Percentiles rank a stretch among this genome's conserved stretches.
Evolutionary conservation across 495 filamentous ascomycete genomes (phyloP).

Genomic region (Podospora comata): DNA sequence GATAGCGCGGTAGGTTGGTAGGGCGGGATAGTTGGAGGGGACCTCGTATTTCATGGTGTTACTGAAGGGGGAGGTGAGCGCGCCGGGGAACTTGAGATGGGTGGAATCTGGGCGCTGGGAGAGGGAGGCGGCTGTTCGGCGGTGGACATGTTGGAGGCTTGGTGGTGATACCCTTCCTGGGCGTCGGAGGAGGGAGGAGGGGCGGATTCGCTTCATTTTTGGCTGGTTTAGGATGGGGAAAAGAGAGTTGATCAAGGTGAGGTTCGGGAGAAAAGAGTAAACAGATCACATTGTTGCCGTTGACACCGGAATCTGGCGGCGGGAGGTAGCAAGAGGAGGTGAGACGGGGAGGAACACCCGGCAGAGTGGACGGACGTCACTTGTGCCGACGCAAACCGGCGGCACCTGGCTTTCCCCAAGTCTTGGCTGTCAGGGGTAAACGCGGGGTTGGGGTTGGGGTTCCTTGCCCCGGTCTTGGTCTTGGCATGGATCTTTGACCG

Average conservation of each 20-base stretch:
- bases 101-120: conserved; percentile 69
- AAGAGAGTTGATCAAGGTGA: background rate
- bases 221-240: background rate
- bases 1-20: conserved; percentile 84
- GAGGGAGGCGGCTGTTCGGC: conserved; percentile 37
- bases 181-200: conserved; percentile 11
- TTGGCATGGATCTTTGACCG: background rate
- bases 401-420: background rate
- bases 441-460: background rate
- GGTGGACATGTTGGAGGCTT: conserved; percentile 3
- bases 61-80: conserved; percentile 89
- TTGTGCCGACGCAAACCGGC: conserved; percentile 38
- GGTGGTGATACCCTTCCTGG: background rate
- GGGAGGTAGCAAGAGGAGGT: background rate
- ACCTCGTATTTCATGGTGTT: conserved; percentile 69
- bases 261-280: background rate
- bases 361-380: conserved; percentile 29
- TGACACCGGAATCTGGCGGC: background rate
- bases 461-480: background rate
- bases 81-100: conserved; percentile 86
- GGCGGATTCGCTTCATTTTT: conserved; percentile 27
- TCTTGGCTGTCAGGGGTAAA: conserved; percentile 22
- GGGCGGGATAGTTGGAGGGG: conserved; percentile 62
- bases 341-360: conserved; percentile 6
- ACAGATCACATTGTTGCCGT: background rate